These are phyloP conservation scores for Vigna trinervia DNA, from an alignment of 306 rosid genomes.

Conservation along the genomic window DNA sequence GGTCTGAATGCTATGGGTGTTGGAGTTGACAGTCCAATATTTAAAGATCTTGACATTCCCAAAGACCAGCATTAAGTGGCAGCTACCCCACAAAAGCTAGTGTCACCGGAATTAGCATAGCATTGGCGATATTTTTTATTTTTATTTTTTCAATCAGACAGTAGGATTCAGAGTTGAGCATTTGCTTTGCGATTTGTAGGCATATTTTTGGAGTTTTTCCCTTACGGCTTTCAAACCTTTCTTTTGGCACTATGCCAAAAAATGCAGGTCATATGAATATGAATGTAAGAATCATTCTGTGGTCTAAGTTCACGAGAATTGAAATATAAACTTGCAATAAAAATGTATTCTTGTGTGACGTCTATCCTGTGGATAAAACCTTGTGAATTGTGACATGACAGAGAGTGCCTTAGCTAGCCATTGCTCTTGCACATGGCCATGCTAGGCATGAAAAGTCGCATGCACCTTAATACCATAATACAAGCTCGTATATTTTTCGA, in stretches of 20 bases:
- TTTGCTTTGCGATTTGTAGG: conserved; percentile 43
- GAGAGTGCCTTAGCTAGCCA: neutral
- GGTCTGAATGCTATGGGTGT: conserved; percentile 96
- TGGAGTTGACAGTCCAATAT: conserved; percentile 75
- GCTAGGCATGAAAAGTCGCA: too few relatives aligned
- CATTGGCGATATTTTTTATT: conserved; percentile 15
- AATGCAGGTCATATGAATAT: conserved; percentile 20
- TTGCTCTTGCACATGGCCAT: neutral
- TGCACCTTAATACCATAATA: neutral
- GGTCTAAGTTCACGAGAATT: conserved; percentile 23
- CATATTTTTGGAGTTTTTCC: conserved; percentile 20
- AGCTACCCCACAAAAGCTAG: conserved; percentile 16
- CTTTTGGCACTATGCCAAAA: conserved; percentile 20
- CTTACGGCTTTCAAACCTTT: conserved; percentile 6
- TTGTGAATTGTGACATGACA: neutral
- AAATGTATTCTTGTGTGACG: neutral
- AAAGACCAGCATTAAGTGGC: conserved; percentile 51
- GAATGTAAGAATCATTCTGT: conserved; percentile 22
- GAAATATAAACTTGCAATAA: conserved; percentile 3
- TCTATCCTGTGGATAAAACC: too few relatives aligned
- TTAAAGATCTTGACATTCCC: conserved; percentile 54
- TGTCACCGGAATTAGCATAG: conserved; percentile 32
- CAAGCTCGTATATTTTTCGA: neutral
- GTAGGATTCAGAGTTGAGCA: conserved; percentile 39
- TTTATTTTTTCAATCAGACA: conserved; percentile 3